phyloP scores from a whole-genome alignment of 495 filamentous ascomycete species.

The Tuber microsphaerosporum region DNA sequence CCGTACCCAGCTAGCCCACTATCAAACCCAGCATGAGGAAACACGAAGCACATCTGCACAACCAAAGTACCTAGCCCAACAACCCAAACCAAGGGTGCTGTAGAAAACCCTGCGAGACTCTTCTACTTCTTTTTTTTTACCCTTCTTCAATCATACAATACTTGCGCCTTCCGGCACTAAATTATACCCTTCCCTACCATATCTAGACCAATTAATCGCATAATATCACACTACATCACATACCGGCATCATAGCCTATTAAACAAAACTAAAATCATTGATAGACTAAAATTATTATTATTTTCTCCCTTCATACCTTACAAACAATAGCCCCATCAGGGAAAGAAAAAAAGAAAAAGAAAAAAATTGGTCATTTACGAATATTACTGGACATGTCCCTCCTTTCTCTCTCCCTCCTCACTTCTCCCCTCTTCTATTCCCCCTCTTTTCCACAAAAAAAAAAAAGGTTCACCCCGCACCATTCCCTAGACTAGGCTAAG shows the following conservation, averaged over 20 bases:
- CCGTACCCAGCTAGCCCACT: not conserved
- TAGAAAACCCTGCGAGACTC: not conserved
- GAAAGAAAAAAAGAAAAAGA: not conserved
- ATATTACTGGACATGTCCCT: not conserved
- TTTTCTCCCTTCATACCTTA: not conserved
- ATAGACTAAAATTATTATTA: not conserved
- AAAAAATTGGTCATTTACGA: not conserved
- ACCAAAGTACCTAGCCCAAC: not conserved
- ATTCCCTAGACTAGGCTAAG: not conserved
- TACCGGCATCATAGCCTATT: not conserved
- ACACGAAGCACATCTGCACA: not conserved
- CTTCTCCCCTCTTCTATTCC: not conserved
- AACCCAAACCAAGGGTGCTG: not conserved
- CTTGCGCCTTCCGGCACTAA: no score
- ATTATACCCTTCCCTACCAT: not conserved
- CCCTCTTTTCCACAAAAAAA: not conserved
- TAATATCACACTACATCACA: not conserved
- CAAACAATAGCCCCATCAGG: not conserved
- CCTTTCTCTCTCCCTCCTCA: not conserved
- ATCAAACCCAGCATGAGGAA: not conserved
- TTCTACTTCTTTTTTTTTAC: not conserved
- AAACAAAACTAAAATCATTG: not conserved
- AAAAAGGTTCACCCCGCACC: not conserved
- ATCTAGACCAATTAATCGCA: not conserved
- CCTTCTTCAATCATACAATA: no score